phyloP scores from a whole-genome alignment of 345 rosid genomes.

The Firmiana major region DNA sequence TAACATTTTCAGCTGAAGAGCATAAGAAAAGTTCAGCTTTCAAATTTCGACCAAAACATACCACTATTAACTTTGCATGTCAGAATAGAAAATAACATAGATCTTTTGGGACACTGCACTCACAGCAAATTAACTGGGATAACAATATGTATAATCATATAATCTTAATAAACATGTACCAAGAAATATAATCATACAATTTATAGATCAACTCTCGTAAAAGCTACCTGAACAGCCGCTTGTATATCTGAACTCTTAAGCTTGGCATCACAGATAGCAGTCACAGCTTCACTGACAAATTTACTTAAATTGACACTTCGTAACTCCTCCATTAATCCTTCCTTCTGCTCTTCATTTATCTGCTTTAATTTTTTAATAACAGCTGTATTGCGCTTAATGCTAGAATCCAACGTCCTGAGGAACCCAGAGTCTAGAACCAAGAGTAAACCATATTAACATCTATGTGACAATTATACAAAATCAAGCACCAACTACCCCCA shows the following conservation, averaged over 20 bases:
- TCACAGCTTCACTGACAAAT: conserved; percentile 94
- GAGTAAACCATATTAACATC: conserved; percentile 26
- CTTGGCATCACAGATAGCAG: conserved; percentile 94
- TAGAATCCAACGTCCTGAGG: conserved; percentile 89
- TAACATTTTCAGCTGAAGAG: conserved; percentile 2
- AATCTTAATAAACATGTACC: background rate
- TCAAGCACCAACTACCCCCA: conserved; percentile 5
- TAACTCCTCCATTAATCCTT: conserved; percentile 87
- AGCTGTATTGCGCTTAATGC: conserved; percentile 93
- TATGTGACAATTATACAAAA: conserved; percentile 13
- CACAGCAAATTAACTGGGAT: background rate
- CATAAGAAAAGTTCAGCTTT: background rate
- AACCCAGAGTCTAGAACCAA: conserved; percentile 64
- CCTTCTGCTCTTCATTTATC: conserved; percentile 89
- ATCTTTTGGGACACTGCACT: background rate
- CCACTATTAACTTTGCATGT: background rate
- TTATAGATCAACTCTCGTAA: conserved; percentile 6
- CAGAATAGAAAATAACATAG: conserved; percentile 1
- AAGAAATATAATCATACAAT: background rate
- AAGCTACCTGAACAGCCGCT: conserved; percentile 84
- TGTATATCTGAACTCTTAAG: conserved; percentile 88
- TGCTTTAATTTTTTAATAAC: conserved; percentile 88
- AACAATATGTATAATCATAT: background rate
- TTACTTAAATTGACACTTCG: conserved; percentile 80
- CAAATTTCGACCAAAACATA: background rate